Evolutionary conservation across 257 asterid genomes (phyloP).

Genomic region (Craterostigma plantagineum): DNA sequence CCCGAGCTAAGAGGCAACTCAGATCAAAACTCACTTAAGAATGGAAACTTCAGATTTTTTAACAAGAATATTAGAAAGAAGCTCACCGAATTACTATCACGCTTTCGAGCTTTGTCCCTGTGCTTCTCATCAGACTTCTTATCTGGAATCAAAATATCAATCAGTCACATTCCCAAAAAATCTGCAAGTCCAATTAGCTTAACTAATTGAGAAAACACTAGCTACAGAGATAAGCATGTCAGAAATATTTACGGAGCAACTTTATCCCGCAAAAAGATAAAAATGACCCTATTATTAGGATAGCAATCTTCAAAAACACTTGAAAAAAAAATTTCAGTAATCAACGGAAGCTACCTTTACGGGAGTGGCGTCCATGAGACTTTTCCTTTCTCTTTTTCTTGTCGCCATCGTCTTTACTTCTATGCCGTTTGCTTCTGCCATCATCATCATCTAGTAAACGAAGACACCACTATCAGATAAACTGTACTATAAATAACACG

Average conservation of each 20-base stretch:
- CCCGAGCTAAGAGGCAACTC: too few relatives aligned
- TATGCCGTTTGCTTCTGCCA: slow-evolving; percentile 18
- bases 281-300: too few relatives aligned
- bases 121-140: slow-evolving; percentile 45
- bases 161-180: background rate
- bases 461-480: background rate
- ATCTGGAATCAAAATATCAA: slow-evolving; percentile 18
- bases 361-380: slow-evolving; percentile 29
- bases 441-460: slow-evolving; percentile 19
- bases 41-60: background rate
- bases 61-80: slow-evolving; percentile 6
- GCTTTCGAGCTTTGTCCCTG: slow-evolving; percentile 36
- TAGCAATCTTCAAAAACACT: background rate
- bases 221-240: too few relatives aligned
- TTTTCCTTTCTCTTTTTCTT: slow-evolving; percentile 29
- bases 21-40: background rate
- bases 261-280: too few relatives aligned
- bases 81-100: slow-evolving; percentile 32
- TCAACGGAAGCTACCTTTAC: slow-evolving; percentile 29
- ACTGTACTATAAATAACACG: background rate
- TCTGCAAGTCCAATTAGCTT: background rate
- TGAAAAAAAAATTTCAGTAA: background rate
- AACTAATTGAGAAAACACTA: too few relatives aligned
- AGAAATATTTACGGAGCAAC: too few relatives aligned
- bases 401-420: slow-evolving; percentile 24